Evolutionary conservation across 768 basidiomycete species (phyloP).

Genomic region (Pleurotus djamor): DNA sequence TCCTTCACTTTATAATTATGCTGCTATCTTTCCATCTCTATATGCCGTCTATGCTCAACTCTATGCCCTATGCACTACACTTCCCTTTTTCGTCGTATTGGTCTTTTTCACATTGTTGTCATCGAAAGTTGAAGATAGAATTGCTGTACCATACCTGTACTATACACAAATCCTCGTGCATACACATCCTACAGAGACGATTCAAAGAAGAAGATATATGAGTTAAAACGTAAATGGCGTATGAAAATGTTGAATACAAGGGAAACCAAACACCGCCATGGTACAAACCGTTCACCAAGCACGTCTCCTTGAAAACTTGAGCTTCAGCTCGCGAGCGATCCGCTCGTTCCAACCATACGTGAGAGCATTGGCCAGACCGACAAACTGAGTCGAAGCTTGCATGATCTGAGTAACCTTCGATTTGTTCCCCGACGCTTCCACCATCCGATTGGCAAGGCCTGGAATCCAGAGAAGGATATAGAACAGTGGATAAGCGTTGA

Average conservation of each 20-base stretch:
- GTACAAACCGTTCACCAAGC: not conserved
- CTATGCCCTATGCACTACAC: constrained; percentile 1
- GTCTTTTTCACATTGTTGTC: not conserved
- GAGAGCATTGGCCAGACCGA: constrained; percentile 12
- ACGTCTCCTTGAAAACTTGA: not conserved
- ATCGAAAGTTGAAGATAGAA: not conserved
- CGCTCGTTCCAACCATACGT: constrained; percentile 14
- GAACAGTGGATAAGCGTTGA: constrained; percentile 13
- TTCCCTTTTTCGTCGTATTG: not conserved
- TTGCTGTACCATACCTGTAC: not conserved
- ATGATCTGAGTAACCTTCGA: constrained; percentile 7
- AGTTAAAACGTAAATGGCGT: not conserved
- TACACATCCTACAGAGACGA: no score
- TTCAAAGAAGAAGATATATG: no score
- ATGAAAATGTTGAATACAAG: not conserved
- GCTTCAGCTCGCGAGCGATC: constrained; percentile 5
- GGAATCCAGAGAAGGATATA: constrained; percentile 16
- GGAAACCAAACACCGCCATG: not conserved
- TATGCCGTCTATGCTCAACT: not conserved
- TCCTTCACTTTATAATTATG: constrained; percentile 1
- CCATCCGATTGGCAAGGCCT: constrained; percentile 12
- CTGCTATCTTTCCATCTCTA: not conserved
- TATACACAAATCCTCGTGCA: no score
- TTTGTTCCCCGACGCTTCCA: constrained; percentile 11
- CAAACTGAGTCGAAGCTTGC: constrained; percentile 12